phyloP scores from a whole-genome alignment of 2,329 filamentous ascomycete genomes.

The Scopulariopsis brevicaulis region DNA sequence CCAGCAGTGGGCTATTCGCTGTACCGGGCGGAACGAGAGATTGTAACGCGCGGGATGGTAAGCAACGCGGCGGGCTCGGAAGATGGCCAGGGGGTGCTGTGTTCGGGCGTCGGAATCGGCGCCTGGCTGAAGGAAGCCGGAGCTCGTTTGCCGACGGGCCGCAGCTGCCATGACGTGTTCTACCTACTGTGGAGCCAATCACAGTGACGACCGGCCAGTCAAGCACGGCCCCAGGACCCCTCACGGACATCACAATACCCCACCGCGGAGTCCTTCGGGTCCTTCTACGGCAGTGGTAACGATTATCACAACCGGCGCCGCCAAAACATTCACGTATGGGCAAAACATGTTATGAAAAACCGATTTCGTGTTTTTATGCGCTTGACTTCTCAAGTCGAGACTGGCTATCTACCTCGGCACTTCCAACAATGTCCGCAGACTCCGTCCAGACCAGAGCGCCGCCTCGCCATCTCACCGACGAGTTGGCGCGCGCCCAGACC shows the following conservation, averaged over 20 bases:
- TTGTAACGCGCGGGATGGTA: not conserved
- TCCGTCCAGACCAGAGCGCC: not conserved
- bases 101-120: too few relatives aligned
- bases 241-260: not conserved
- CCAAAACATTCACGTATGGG: not conserved
- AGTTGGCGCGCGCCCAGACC: not conserved
- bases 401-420: constrained; percentile 3
- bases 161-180: not conserved
- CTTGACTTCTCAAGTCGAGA: constrained; percentile 7
- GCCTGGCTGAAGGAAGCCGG: not conserved
- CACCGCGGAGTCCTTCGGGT: not conserved
- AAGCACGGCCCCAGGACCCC: too few relatives aligned
- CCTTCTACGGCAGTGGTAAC: not conserved
- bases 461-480: not conserved
- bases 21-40: not conserved
- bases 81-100: not conserved
- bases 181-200: not conserved
- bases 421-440: not conserved
- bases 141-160: not conserved
- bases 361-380: constrained; percentile 3
- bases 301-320: not conserved
- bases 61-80: not conserved
- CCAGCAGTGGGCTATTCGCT: not conserved
- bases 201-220: not conserved
- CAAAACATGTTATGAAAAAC: not conserved